A percentile compares a stretch with the other conserved stretches of the same genome.
Evolutionary conservation across 805 yeast species (phyloP).

Genomic region (Candida hungchunana): DNA sequence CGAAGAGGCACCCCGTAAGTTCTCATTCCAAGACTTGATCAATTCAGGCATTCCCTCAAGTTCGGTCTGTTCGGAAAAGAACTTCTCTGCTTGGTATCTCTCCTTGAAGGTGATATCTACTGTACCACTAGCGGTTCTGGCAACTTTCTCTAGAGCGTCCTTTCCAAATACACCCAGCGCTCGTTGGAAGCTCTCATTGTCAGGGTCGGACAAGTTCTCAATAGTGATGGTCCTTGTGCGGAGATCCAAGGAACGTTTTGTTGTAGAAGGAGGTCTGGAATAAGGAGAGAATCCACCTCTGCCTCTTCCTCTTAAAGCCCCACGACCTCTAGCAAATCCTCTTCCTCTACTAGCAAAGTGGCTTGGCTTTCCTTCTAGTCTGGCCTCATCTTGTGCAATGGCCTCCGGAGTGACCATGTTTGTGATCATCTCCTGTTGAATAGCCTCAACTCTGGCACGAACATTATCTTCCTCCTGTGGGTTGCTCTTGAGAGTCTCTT

Average conservation of each 20-base stretch:
- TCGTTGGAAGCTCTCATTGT: constrained; percentile 15
- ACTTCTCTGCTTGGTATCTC: constrained; percentile 24
- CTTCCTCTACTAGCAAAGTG: constrained; percentile 8
- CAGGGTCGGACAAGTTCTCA: constrained; percentile 15
- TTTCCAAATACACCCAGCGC: constrained; percentile 14
- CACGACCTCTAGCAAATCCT: constrained; percentile 12
- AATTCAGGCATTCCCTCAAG: constrained; percentile 9
- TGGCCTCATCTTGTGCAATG: constrained; percentile 21
- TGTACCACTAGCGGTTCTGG: too few species aligned
- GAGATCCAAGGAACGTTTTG: constrained; percentile 18
- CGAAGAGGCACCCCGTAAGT: too few species aligned
- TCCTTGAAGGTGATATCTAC: constrained; percentile 21
- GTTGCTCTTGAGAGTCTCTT: constrained; percentile 12
- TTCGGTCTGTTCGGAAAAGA: constrained; percentile 14
- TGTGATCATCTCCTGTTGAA: constrained; percentile 17
- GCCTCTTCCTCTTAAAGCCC: constrained; percentile 16
- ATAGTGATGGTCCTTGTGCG: constrained; percentile 23
- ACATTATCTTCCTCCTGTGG: constrained; percentile 18
- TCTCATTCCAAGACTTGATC: constrained; percentile 23
- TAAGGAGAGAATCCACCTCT: constrained; percentile 20
- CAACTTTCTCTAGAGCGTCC: constrained; percentile 12
- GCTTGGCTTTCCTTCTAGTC: constrained; percentile 9
- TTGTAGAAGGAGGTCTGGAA: constrained; percentile 9
- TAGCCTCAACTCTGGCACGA: constrained; percentile 9
- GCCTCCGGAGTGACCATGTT: constrained; percentile 22